phyloP scores from a whole-genome alignment of 257 asterid species.

The Solanum gracilifrons region DNA sequence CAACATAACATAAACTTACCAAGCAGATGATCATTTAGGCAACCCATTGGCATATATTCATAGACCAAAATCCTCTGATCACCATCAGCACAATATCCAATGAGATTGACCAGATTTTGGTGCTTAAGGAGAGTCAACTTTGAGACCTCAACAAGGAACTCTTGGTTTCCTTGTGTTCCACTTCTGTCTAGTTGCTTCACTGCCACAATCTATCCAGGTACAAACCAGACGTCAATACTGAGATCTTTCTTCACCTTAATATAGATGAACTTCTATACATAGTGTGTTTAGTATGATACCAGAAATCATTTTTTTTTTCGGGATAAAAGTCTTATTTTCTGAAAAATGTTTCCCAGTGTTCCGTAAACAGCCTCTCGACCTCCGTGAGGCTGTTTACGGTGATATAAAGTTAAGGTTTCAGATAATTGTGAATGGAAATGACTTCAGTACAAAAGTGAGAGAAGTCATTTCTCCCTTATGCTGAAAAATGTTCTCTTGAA shows the following conservation, averaged over 20 bases:
- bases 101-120: constrained; percentile 7
- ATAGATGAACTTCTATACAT: neutral
- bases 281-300: neutral
- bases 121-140: constrained; percentile 13
- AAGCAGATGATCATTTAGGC: constrained; percentile 2
- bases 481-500: neutral
- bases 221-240: neutral
- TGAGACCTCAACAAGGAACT: constrained; percentile 9
- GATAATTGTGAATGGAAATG: neutral
- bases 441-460: neutral
- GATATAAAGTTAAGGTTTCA: neutral
- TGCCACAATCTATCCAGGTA: constrained; percentile 7
- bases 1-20: neutral
- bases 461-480: neutral
- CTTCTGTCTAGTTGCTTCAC: constrained; percentile 21
- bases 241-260: neutral
- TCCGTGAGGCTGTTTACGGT: neutral
- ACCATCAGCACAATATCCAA: constrained; percentile 24
- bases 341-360: neutral
- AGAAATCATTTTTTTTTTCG: neutral
- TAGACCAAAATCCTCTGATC: constrained; percentile 21
- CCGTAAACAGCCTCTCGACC: neutral
- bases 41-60: constrained; percentile 17
- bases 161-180: constrained; percentile 16
- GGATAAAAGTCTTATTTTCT: neutral